Evolutionary conservation across 2,329 filamentous ascomycete species (phyloP).

Genomic region (Aspergillus alliaceus): DNA sequence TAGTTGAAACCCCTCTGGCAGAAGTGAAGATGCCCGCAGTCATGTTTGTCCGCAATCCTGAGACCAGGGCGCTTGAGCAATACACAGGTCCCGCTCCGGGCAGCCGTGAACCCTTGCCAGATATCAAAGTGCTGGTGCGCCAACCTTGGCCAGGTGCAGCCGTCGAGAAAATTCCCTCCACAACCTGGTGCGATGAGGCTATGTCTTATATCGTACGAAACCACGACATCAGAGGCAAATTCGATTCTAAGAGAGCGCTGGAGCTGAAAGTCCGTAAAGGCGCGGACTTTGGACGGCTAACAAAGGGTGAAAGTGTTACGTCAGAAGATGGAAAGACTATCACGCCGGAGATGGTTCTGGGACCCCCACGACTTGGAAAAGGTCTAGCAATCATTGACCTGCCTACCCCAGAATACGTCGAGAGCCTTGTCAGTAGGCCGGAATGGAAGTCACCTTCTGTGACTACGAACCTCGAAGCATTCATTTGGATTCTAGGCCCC

Average conservation of each 20-base stretch:
- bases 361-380: slow-evolving; percentile 62
- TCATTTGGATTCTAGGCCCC: slow-evolving; percentile 80
- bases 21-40: slow-evolving; percentile 67
- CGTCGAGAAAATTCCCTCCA: slow-evolving; percentile 65
- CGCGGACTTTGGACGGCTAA: slow-evolving; percentile 59
- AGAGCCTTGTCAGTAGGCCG: slow-evolving; percentile 64
- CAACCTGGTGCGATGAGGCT: slow-evolving; percentile 64
- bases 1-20: slow-evolving; percentile 65
- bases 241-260: slow-evolving; percentile 65
- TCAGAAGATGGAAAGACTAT: slow-evolving; percentile 67
- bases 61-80: slow-evolving; percentile 63
- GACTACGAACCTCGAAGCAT: slow-evolving; percentile 64
- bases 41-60: slow-evolving; percentile 65
- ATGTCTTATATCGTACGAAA: slow-evolving; percentile 85
- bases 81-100: slow-evolving; percentile 70
- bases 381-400: slow-evolving; percentile 81
- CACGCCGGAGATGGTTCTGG: slow-evolving; percentile 85
- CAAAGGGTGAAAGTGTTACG: slow-evolving; percentile 62
- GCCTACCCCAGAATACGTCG: slow-evolving; percentile 68
- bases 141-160: slow-evolving; percentile 75
- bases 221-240: slow-evolving; percentile 76
- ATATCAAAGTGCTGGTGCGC: slow-evolving; percentile 71
- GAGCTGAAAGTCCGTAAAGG: slow-evolving; percentile 64
- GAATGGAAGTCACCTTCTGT: slow-evolving; percentile 69
- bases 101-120: slow-evolving; percentile 50